These are phyloP conservation scores for Scedosporium aurantiacum DNA, from an alignment of 2,329 filamentous ascomycete genomes.

Conservation along the genomic window DNA sequence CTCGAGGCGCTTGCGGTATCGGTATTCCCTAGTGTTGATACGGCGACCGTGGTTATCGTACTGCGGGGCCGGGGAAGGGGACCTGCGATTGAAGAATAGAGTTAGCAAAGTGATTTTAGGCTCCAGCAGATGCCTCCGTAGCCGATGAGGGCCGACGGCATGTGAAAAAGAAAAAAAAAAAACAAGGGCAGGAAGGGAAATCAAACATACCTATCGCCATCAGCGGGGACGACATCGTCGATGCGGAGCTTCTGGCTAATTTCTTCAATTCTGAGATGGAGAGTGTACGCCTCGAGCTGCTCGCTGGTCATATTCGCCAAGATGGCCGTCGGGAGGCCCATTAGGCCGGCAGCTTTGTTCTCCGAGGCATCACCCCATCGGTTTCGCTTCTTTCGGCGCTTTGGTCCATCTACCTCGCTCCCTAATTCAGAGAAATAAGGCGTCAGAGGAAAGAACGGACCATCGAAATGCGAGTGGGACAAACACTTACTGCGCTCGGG, in stretches of 20 bases:
- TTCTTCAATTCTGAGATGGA: slow-evolving; percentile 95
- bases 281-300: slow-evolving; percentile 91
- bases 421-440: slow-evolving; percentile 17
- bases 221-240: slow-evolving; percentile 94
- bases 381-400: slow-evolving; percentile 95
- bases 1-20: slow-evolving; percentile 94
- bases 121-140: too few relatives aligned
- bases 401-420: slow-evolving; percentile 60
- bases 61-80: slow-evolving; percentile 87
- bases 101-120: not conserved
- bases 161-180: not conserved
- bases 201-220: slow-evolving; percentile 80
- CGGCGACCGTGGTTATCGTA: slow-evolving; percentile 99
- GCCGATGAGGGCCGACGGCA: not conserved
- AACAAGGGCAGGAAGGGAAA: not conserved
- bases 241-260: slow-evolving; percentile 99
- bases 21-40: slow-evolving; percentile 98
- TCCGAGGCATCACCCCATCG: slow-evolving; percentile 95
- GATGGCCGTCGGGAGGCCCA: slow-evolving; percentile 94
- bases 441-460: not conserved
- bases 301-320: slow-evolving; percentile 97
- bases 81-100: slow-evolving; percentile 45
- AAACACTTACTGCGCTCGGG: slow-evolving; percentile 60
- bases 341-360: slow-evolving; percentile 96
- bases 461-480: not conserved